Conservation (phyloP, 345 rosid genomes). For the Gynandropsis gynandra region DNA sequence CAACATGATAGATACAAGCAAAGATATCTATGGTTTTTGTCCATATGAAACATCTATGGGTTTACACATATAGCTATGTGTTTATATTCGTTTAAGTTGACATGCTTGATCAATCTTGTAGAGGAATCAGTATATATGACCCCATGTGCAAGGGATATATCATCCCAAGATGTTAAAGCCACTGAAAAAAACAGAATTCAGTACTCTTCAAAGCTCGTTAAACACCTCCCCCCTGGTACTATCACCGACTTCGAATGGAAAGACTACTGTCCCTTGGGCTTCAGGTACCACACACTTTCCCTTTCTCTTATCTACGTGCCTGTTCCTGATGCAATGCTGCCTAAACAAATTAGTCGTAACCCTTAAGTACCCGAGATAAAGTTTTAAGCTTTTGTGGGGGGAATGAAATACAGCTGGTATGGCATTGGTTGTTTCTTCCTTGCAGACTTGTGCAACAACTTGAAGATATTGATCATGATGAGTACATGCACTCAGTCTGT, state of each 20-base stretch:
- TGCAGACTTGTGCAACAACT: conserved; percentile 40
- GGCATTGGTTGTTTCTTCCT: background rate
- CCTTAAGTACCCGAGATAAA: too few species aligned
- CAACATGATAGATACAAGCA: too few species aligned
- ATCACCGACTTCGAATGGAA: conserved; percentile 41
- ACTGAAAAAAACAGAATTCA: conserved; percentile 27
- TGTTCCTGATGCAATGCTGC: background rate
- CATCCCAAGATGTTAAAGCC: conserved; percentile 26
- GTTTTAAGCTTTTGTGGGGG: too few species aligned
- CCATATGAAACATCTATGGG: too few species aligned
- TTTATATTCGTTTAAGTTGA: too few species aligned
- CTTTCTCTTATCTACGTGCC: too few species aligned
- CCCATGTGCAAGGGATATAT: conserved; percentile 25
- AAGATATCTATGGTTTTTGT: too few species aligned
- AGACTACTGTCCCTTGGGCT: conserved; percentile 49
- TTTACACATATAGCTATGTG: too few species aligned
- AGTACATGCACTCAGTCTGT: conserved; percentile 39
- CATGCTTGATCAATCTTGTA: too few species aligned
- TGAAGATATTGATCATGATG: conserved; percentile 34
- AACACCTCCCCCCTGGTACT: conserved; percentile 26
- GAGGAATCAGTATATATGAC: conserved; percentile 1
- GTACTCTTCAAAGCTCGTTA: conserved; percentile 24
- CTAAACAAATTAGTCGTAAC: too few species aligned
- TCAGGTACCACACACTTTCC: conserved; percentile 30
- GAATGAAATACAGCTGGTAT: too few species aligned